Percentiles rank a stretch among this genome's conserved stretches.
Evolutionary conservation across 1,284 basidiomycete genomes (phyloP).

Genomic region (Ceratobasidium sp.): DNA sequence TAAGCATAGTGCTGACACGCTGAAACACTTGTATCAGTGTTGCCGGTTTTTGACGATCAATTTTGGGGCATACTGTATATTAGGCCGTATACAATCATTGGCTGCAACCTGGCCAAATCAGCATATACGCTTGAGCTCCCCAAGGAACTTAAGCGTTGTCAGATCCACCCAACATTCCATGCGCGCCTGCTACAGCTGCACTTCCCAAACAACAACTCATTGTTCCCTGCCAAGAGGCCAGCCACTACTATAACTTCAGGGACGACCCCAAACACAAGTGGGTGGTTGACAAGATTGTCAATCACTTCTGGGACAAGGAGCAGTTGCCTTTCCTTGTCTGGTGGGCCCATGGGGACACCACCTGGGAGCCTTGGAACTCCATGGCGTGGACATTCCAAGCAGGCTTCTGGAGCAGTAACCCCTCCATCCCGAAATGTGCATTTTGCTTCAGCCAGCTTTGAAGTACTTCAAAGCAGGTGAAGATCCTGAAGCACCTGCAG

Average conservation of each 20-base stretch:
- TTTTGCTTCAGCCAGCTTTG: no score
- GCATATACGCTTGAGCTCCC: slow-evolving; percentile 51
- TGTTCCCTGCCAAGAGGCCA: not conserved
- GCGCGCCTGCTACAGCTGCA: slow-evolving; percentile 49
- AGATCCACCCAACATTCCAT: slow-evolving; percentile 51
- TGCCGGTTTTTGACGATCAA: no score
- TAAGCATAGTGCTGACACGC: no score
- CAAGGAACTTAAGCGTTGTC: slow-evolving; percentile 44
- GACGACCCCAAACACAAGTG: slow-evolving; percentile 16
- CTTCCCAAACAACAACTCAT: slow-evolving; percentile 49
- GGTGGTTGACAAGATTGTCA: slow-evolving; percentile 23
- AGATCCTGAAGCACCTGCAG: no score
- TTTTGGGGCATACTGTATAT: slow-evolving; percentile 14
- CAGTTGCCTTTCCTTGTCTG: not conserved
- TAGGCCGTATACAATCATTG: slow-evolving; percentile 36
- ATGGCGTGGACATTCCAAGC: slow-evolving; percentile 41
- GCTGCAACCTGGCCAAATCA: not conserved
- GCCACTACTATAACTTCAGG: slow-evolving; percentile 24
- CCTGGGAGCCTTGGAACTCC: slow-evolving; percentile 49
- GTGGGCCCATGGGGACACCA: slow-evolving; percentile 22
- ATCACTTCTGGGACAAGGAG: not conserved
- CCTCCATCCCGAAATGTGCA: not conserved
- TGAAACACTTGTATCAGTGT: no score
- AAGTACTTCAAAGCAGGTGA: no score
- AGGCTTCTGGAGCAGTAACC: not conserved